These are phyloP conservation scores for Trichoderma sp. DNA, from an alignment of 2,329 filamentous ascomycete species.

Conservation along the genomic window DNA sequence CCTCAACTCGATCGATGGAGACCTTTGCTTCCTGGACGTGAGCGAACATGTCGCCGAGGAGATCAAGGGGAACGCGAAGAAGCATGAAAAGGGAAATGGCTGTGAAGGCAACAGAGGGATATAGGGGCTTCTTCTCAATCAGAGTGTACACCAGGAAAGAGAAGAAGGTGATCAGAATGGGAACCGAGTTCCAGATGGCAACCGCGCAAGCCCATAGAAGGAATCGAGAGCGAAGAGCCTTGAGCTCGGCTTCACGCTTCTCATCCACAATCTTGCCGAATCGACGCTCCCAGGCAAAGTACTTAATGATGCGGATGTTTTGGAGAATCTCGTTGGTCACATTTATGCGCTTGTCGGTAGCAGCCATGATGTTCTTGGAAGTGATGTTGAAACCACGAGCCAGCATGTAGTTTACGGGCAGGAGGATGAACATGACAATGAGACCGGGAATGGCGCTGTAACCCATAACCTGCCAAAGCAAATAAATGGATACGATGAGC, in stretches of 20 bases:
- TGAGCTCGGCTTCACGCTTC: constrained; percentile 77
- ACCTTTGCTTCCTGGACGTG: constrained; percentile 98
- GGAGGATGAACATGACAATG: constrained; percentile 79
- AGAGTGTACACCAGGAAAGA: constrained; percentile 93
- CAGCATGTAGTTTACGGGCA: constrained; percentile 88
- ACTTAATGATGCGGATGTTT: constrained; percentile 99
- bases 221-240: constrained; percentile 76
- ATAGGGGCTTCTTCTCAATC: constrained; percentile 82
- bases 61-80: constrained; percentile 87
- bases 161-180: constrained; percentile 91
- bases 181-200: constrained; percentile 94
- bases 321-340: constrained; percentile 95
- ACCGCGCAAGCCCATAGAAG: constrained; percentile 89
- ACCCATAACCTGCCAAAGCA: constrained; percentile 89
- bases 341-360: constrained; percentile 93
- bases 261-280: constrained; percentile 86
- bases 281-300: constrained; percentile 95
- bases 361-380: constrained; percentile 87
- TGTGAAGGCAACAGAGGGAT: constrained; percentile 92
- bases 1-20: constrained; percentile 92
- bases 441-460: constrained; percentile 93
- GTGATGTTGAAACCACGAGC: constrained; percentile 80
- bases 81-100: constrained; percentile 94
- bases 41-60: constrained; percentile 97
- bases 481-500: constrained; percentile 71